These are phyloP conservation scores for Leptographium procerum DNA, from an alignment of 2,329 filamentous ascomycete species.

Conservation along the genomic window DNA sequence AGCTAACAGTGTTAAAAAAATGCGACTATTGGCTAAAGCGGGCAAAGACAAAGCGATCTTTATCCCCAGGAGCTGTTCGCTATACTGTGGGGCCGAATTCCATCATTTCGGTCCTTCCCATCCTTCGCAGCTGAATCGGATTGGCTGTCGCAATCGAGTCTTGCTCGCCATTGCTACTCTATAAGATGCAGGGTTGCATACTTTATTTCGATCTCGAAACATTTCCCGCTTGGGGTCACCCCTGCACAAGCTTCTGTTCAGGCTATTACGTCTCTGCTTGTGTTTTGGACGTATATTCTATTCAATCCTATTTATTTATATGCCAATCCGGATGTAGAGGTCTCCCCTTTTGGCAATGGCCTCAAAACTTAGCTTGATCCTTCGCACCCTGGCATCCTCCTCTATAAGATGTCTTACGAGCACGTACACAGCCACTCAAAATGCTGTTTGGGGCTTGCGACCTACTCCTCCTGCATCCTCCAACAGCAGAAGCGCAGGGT, in stretches of 20 bases:
- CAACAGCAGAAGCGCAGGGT: not conserved
- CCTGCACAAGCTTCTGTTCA: not conserved
- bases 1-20: too few species aligned
- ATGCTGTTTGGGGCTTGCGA: not conserved
- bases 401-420: too few species aligned
- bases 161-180: not conserved
- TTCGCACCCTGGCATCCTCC: not conserved
- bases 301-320: not conserved
- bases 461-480: not conserved
- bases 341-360: not conserved
- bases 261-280: too few species aligned
- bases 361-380: not conserved
- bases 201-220: not conserved
- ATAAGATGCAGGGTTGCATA: not conserved
- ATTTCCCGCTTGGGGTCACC: not conserved
- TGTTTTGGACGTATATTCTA: too few species aligned
- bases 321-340: not conserved
- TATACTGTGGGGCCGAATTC: not conserved
- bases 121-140: too few species aligned
- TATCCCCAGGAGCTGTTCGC: not conserved
- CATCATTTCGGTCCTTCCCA: not conserved
- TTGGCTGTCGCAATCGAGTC: too few species aligned
- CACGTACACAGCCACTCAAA: not conserved
- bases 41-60: not conserved
- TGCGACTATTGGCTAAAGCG: not conserved